phyloP scores from a whole-genome alignment of 257 asterid species.

The Solanum chiquidenum region DNA sequence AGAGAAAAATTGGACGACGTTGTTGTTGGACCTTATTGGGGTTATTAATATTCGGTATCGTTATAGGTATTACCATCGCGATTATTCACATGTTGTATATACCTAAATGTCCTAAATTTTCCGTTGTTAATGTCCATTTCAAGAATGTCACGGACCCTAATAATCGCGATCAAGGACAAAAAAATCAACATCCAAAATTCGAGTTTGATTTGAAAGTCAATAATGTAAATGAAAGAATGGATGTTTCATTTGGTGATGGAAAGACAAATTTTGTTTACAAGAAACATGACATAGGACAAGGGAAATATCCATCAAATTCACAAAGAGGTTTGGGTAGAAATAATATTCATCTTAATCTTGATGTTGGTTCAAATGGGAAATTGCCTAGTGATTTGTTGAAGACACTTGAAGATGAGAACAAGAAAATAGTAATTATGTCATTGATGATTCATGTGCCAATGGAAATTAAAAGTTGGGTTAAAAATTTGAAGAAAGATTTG shows the following conservation, averaged over 20 bases:
- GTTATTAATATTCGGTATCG: constrained; percentile 2
- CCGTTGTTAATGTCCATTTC: constrained; percentile 16
- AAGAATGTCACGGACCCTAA: background rate
- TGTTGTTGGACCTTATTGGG: constrained; percentile 9
- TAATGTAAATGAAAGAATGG: constrained; percentile 28
- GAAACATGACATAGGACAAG: constrained; percentile 25
- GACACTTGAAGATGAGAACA: constrained; percentile 4
- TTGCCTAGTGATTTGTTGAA: constrained; percentile 9
- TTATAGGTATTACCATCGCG: background rate
- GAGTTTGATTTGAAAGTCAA: constrained; percentile 11
- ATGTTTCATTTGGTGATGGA: constrained; percentile 14
- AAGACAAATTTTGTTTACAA: constrained; percentile 15
- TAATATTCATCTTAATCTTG: constrained; percentile 7
- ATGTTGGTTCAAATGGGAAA: constrained; percentile 6
- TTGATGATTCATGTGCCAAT: constrained; percentile 20
- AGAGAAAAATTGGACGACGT: background rate
- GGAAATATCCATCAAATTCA: constrained; percentile 9
- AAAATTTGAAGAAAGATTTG: constrained; percentile 7
- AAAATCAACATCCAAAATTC: constrained; percentile 5
- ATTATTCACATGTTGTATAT: constrained; percentile 20
- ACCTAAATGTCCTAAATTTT: constrained; percentile 37
- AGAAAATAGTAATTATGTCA: constrained; percentile 14
- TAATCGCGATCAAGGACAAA: background rate
- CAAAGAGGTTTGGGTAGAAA: background rate
- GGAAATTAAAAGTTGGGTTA: constrained; percentile 35